Evolutionary conservation across 2,329 filamentous ascomycete genomes (phyloP).

Genomic region (Beauveria sp.): DNA sequence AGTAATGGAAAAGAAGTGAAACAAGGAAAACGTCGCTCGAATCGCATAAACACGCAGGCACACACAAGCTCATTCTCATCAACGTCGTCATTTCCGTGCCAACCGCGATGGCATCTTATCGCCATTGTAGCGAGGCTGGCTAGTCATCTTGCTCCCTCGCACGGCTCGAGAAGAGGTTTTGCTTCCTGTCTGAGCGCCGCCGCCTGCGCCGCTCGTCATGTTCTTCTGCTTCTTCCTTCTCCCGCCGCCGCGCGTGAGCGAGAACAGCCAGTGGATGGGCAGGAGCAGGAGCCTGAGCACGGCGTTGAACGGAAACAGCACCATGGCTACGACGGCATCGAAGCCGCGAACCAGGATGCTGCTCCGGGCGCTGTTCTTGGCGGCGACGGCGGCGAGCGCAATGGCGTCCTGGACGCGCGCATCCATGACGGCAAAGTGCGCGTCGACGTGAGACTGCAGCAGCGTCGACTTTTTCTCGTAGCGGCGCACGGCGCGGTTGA

Average conservation of each 20-base stretch:
- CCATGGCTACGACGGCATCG: slow-evolving; percentile 26
- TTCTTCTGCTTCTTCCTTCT: slow-evolving; percentile 20
- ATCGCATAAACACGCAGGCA: background rate
- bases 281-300: slow-evolving; percentile 32
- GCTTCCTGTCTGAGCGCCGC: background rate
- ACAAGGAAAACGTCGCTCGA: background rate
- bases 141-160: slow-evolving; percentile 12
- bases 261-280: slow-evolving; percentile 29
- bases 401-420: slow-evolving; percentile 67
- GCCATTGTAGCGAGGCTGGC: slow-evolving; percentile 26
- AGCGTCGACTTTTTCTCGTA: slow-evolving; percentile 85
- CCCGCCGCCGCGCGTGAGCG: slow-evolving; percentile 24
- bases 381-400: slow-evolving; percentile 70
- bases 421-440: slow-evolving; percentile 65
- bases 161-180: background rate
- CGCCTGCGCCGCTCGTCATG: background rate
- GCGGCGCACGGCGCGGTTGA: slow-evolving; percentile 79
- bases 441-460: slow-evolving; percentile 67
- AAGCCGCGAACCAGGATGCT: slow-evolving; percentile 30
- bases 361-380: slow-evolving; percentile 38
- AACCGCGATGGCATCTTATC: slow-evolving; percentile 24
- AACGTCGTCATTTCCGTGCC: slow-evolving; percentile 2
- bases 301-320: slow-evolving; percentile 36
- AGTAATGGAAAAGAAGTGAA: background rate
- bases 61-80: background rate